Evolutionary conservation across 805 yeast species (phyloP), one percentile per base, ranked within the genome.

Genomic region (Myxozyma sirexii): DNA sequence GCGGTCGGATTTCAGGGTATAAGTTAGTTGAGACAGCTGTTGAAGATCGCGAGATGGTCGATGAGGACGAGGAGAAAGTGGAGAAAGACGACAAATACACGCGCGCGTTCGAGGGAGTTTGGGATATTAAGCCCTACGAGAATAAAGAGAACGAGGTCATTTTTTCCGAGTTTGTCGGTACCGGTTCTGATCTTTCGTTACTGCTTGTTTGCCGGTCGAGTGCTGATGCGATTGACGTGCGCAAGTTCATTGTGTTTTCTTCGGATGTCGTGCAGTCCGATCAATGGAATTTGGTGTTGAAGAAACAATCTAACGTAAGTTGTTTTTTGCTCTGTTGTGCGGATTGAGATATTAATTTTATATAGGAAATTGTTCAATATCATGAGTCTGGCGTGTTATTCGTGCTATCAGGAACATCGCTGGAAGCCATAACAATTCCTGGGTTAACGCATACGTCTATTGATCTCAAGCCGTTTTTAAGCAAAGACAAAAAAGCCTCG

Each of bases 331-430:
- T 33, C 37, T 41, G 15, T 10, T 43, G 42, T 24, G 6, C 48
- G 46, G n/a, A 13, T 26, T 12, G 26, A 13, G 6, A 41, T 33
- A 10, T 37, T 31, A 52, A 42, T 19, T n/a, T 8, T n/a, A n/a
- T 37, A 4, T 37, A 44, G 57, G 62, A 57, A 43, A 23, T 15
- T 8, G n/a, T 60, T n/a, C 64, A 54, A 37, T 60, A 51, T 27
- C 62, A 57, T 38, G 48, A 57, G 8, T 59, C 62, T 4, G 64
- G 62, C 7, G 33, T 59, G 24, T 45, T 60, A 21, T 60, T 60
- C 35, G 43, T 54, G 13, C 51, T 57, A 5, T 23, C 47, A 10
- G 58, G 44, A 17, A 24, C 43, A 15, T 24, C 48, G 13, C 21
- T 57, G 24, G 62, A 60, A 23, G 26, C 51, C 21, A 21, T 60